Evolutionary conservation across 129 eudicot genomes (phyloP), one percentile per base, ranked within the genome.

Genomic region (Saussurea involucrata): DNA sequence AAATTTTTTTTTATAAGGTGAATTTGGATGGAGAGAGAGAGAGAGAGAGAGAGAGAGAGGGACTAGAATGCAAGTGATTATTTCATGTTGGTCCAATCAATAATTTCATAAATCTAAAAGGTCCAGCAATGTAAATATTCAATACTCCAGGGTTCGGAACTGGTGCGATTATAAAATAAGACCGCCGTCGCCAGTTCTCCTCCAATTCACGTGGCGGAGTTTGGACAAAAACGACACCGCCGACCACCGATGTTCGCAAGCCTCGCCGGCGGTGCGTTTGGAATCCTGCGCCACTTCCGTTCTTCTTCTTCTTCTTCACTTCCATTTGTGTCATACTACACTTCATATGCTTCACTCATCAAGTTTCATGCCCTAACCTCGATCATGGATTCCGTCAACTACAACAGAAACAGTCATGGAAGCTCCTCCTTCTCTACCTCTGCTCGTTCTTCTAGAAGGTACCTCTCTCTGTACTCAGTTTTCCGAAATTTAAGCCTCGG

Each of bases 401-500:
- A 34, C 9, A 18, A 73, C 40, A 22, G 34, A 28, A 71, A 36
- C 53, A 49, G 21, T 60, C 21, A 22, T 36, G 40, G 20, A 69
- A 84, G 67, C 81, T 37, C 82, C 36, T 72, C 83, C 2, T 77
- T 85, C 79, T 66, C 85, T 13, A 68, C 83, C 25, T 46, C 86
- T 67, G 40, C 66, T 55, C 78, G 10, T 49, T 61, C 73, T 70
- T 70, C 78, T 31, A 63, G 10, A 83, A 83, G 86, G 86, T 83
- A 72, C 66, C 24, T 53, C 69, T 21, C 57, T 33, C 49, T 9
- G 8, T 8, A 33, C 24, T 57, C 17, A 15, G 0, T 4, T 66
- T 21, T 66, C 18, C 0, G 1, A 9, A 20, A 20, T 2, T 33
- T 32, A 58, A n/a, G n/a, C n/a, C n/a, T n/a, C n/a, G n/a, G 8